Conservation (phyloP, 2,329 filamentous ascomycete species). For the Pestalotiopsis sp. region DNA sequence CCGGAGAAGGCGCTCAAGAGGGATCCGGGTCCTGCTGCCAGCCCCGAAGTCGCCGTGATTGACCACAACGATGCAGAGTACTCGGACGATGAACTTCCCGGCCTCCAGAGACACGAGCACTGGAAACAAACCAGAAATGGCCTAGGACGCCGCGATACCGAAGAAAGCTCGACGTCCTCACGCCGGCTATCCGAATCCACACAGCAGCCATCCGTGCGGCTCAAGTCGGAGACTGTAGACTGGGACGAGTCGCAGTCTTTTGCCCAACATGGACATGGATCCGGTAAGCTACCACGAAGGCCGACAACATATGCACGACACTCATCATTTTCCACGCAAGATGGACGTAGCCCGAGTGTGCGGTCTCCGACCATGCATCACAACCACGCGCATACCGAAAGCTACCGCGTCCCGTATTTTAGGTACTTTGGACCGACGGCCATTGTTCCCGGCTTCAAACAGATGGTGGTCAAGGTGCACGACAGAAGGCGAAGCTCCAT, state of each 20-base stretch:
- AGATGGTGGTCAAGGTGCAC: conserved; percentile 82
- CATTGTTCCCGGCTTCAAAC: conserved; percentile 89
- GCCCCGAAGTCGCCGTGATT: conserved; percentile 4
- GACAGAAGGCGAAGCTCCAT: conserved; percentile 66
- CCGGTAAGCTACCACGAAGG: conserved; percentile 23
- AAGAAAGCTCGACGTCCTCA: conserved; percentile 22
- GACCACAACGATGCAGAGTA: conserved; percentile 32
- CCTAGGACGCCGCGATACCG: conserved; percentile 26
- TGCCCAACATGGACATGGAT: conserved; percentile 23
- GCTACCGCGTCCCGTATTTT: conserved; percentile 81
- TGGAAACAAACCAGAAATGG: conserved; percentile 28
- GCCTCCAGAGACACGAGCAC: conserved; percentile 27
- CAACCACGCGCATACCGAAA: conserved; percentile 53
- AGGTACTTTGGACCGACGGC: conserved; percentile 89
- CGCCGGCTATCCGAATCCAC: conserved; percentile 26
- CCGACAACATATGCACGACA: conserved; percentile 30
- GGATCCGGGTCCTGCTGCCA: conserved; percentile 22
- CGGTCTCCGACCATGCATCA: conserved; percentile 50
- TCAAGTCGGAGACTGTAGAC: conserved; percentile 32
- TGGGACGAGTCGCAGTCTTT: conserved; percentile 29
- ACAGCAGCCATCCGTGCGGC: conserved; percentile 24
- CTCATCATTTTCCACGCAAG: conserved; percentile 42
- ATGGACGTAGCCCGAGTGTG: conserved; percentile 39
- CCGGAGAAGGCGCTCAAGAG: conserved; percentile 44
- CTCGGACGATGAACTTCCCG: conserved; percentile 34